Evolutionary conservation across 345 rosid genomes (phyloP).

Genomic region (Eucalyptus globulus): DNA sequence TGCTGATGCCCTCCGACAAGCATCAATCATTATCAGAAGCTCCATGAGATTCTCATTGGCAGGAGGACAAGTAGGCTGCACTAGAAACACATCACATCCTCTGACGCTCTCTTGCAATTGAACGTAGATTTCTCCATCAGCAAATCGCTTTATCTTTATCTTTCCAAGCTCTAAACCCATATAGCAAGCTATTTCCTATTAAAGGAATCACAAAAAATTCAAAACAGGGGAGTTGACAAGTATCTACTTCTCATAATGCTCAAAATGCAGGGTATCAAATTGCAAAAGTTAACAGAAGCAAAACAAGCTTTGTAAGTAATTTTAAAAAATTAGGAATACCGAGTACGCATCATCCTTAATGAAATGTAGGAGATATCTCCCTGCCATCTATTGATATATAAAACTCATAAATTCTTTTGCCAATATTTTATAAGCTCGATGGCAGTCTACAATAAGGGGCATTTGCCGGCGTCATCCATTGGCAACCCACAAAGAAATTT

Average conservation of each 20-base stretch:
- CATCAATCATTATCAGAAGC: slow-evolving; percentile 91
- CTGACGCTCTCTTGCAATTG: slow-evolving; percentile 98
- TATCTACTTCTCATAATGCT: neutral
- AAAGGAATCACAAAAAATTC: neutral
- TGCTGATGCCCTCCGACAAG: slow-evolving; percentile 94
- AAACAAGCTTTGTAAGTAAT: neutral
- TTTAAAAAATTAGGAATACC: neutral
- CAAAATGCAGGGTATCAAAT: neutral
- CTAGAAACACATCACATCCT: slow-evolving; percentile 93
- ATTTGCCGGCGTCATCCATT: neutral
- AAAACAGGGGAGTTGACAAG: neutral
- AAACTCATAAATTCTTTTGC: neutral
- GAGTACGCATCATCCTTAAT: neutral
- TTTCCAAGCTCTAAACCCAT: slow-evolving; percentile 95
- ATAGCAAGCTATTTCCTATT: slow-evolving; percentile 84
- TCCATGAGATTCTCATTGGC: slow-evolving; percentile 99
- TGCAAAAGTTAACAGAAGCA: neutral
- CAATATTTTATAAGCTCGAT: neutral
- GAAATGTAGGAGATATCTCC: neutral
- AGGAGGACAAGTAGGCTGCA: slow-evolving; percentile 97
- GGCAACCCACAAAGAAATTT: neutral
- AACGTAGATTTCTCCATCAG: slow-evolving; percentile 96
- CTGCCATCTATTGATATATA: neutral
- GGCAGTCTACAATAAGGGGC: neutral
- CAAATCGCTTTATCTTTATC: slow-evolving; percentile 84